Evolutionary conservation across 345 rosid species (phyloP).

Genomic region (Durio zibethinus): DNA sequence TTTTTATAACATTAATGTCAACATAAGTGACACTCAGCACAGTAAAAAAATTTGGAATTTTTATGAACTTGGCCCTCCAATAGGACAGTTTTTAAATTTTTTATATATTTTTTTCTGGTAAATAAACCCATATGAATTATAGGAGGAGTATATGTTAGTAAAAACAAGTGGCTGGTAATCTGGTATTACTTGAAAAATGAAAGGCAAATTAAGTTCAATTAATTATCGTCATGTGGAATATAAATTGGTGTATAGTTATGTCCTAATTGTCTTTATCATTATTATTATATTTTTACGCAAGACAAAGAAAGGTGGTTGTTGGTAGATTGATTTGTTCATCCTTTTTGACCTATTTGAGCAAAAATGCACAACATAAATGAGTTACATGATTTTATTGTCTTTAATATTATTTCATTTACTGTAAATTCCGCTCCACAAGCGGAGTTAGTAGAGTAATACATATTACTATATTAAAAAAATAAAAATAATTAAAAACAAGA

Average conservation of each 20-base stretch:
- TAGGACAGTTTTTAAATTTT: too few species aligned
- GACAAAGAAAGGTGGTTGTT: neutral
- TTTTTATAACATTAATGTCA: neutral
- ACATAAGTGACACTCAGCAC: neutral
- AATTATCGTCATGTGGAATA: neutral
- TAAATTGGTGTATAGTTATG: neutral
- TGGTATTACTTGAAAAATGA: neutral
- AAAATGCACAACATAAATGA: neutral
- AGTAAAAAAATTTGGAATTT: neutral
- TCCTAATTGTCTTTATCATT: neutral
- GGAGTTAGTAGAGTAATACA: too few species aligned
- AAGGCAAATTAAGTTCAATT: neutral
- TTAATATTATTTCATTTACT: too few species aligned
- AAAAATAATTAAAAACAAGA: too few species aligned
- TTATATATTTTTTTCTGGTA: too few species aligned
- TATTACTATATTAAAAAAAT: too few species aligned
- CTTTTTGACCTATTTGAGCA: neutral
- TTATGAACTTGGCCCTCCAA: neutral
- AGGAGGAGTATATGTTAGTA: neutral
- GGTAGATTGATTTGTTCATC: slow-evolving; percentile 2
- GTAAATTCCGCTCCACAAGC: too few species aligned
- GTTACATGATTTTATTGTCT: neutral
- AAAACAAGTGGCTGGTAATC: neutral
- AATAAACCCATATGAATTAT: too few species aligned
- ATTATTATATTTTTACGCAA: neutral